These are phyloP conservation scores for Fusarium keratoplasticum DNA, from an alignment of 2,329 filamentous ascomycete species.

Conservation along the genomic window DNA sequence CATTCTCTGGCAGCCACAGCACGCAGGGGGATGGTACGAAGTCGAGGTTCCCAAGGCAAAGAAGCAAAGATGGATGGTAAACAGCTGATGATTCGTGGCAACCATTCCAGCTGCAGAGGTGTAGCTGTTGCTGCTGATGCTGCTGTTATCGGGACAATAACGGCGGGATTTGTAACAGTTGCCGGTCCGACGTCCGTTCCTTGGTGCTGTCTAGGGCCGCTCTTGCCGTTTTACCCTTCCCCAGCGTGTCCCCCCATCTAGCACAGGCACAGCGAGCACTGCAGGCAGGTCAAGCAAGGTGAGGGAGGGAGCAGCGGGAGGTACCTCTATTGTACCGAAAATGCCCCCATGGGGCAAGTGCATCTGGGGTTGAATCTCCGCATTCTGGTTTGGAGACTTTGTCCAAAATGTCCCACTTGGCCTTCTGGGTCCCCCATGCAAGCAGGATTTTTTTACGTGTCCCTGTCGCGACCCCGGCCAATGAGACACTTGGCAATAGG, in stretches of 20 bases:
- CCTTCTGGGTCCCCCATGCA: slow-evolving; percentile 13
- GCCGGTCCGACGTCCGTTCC: not conserved
- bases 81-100: slow-evolving; percentile 3
- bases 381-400: slow-evolving; percentile 40
- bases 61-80: slow-evolving; percentile 10
- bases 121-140: not conserved
- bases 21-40: slow-evolving; percentile 8
- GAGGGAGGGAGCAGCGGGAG: not conserved
- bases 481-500: slow-evolving; percentile 13
- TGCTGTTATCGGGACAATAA: not conserved
- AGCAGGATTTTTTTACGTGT: slow-evolving; percentile 21
- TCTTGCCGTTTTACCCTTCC: not conserved
- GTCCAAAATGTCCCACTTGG: slow-evolving; percentile 10
- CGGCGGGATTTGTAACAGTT: not conserved
- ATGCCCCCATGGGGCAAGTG: slow-evolving; percentile 33
- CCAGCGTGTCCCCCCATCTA: not conserved
- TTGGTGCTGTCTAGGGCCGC: not conserved
- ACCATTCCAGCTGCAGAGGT: not conserved
- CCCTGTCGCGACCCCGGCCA: slow-evolving; percentile 22
- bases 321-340: slow-evolving; percentile 3
- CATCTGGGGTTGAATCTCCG: slow-evolving; percentile 36
- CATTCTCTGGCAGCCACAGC: slow-evolving; percentile 19
- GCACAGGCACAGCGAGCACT: not conserved
- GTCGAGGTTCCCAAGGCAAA: not conserved
- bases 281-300: not conserved